A percentile compares a stretch with the other conserved stretches of the same genome.
These are phyloP conservation scores for Vaccinium myrtillus DNA, from an alignment of 148 eudicot genomes.

Conservation along the genomic window DNA sequence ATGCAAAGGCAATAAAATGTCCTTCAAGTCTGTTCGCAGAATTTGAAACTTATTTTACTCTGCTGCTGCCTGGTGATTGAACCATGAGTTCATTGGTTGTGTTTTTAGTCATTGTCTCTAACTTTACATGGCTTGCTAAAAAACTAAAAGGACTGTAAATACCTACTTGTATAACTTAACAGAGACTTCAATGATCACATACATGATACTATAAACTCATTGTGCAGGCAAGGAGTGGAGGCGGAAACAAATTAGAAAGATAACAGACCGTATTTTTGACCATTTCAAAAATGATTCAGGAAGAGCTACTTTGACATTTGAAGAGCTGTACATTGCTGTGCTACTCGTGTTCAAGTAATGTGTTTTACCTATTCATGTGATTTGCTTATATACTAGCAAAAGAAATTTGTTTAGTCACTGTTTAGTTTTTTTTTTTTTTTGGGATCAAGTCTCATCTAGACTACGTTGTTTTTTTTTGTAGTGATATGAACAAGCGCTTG, in stretches of 20 bases:
- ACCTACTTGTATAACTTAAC: background rate
- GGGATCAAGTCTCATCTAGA: background rate
- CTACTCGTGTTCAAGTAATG: constrained; percentile 84
- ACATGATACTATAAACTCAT: background rate
- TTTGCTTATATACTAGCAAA: background rate
- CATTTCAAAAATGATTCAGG: constrained; percentile 56
- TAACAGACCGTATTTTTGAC: constrained; percentile 68
- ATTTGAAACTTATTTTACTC: background rate
- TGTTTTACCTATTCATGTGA: constrained; percentile 6
- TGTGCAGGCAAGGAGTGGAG: constrained; percentile 82
- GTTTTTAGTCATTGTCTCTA: background rate
- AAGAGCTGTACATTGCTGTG: constrained; percentile 83
- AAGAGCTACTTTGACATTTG: constrained; percentile 53
- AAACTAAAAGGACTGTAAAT: background rate
- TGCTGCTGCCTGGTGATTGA: background rate
- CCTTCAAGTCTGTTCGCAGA: background rate
- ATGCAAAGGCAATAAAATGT: background rate
- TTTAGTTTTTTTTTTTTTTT: background rate
- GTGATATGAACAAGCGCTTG: constrained; percentile 82
- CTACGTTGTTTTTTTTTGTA: constrained; percentile 25
- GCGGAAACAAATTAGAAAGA: constrained; percentile 58
- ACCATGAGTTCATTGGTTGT: background rate
- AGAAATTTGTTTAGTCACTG: background rate
- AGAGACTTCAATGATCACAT: background rate
- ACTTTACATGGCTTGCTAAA: background rate